Percentiles rank a stretch among this genome's conserved stretches.
Evolutionary conservation across 139 green algal genomes (phyloP).

Genomic region (Zygnema cylindricum): DNA sequence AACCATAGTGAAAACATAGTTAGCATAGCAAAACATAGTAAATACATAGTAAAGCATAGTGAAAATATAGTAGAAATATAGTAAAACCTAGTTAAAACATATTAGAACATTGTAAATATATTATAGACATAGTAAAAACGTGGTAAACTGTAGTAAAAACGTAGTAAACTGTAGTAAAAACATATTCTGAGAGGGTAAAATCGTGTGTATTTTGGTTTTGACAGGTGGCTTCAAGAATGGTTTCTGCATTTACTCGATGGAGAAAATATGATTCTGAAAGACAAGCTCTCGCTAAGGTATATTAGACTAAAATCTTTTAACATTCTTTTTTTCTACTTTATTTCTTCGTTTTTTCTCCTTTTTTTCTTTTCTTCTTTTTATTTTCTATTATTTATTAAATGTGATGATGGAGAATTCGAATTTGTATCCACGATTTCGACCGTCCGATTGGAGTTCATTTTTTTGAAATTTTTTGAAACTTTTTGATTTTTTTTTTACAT

Average conservation of each 20-base stretch:
- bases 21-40: too few relatives aligned
- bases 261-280: slow-evolving; percentile 82
- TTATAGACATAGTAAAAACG: too few relatives aligned
- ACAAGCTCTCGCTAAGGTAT: slow-evolving; percentile 80
- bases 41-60: too few relatives aligned
- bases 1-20: too few relatives aligned
- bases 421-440: neutral
- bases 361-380: neutral
- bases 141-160: slow-evolving; percentile 1
- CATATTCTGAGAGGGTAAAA: neutral
- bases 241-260: slow-evolving; percentile 83
- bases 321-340: neutral
- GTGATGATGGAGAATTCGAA: neutral
- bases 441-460: too few relatives aligned
- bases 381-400: neutral
- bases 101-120: too few relatives aligned
- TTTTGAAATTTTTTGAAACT: too few relatives aligned
- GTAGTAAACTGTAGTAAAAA: neutral
- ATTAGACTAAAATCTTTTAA: neutral
- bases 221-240: slow-evolving; percentile 89
- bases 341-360: neutral
- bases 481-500: too few relatives aligned
- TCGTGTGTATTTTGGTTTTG: neutral
- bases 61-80: too few relatives aligned
- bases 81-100: too few relatives aligned